Conservation (phyloP, 2,329 filamentous ascomycete species). For the Pseudogymnoascus sp. region DNA sequence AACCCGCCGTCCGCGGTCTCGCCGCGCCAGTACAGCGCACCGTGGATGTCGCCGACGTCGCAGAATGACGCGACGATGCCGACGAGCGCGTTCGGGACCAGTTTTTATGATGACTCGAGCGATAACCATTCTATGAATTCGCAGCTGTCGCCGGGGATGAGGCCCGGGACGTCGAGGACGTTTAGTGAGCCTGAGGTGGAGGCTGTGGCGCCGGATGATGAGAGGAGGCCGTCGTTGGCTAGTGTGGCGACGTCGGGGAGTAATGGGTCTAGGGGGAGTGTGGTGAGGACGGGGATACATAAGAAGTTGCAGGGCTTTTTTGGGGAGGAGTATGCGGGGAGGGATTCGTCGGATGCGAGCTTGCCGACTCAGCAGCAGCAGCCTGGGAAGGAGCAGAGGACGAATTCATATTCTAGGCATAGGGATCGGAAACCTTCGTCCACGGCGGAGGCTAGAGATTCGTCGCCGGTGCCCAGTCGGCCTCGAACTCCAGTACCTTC, state of each 20-base stretch:
- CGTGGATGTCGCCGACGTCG: conserved; percentile 42
- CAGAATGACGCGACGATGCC: conserved; percentile 23
- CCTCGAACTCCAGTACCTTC: conserved; percentile 79
- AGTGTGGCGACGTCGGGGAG: conserved; percentile 84
- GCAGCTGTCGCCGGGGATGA: conserved; percentile 60
- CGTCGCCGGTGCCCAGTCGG: conserved; percentile 66
- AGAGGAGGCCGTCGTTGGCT: conserved; percentile 76
- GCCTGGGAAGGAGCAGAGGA: conserved; percentile 50
- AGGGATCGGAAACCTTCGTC: conserved; percentile 77
- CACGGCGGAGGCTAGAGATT: conserved; percentile 61
- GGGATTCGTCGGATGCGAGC: conserved; percentile 66
- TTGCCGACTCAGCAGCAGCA: conserved; percentile 37
- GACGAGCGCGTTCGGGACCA: conserved; percentile 36
- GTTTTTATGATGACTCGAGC: conserved; percentile 62
- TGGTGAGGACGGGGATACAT: conserved; percentile 57
- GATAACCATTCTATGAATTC: conserved; percentile 58
- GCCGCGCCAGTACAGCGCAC: conserved; percentile 36
- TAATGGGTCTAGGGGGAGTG: conserved; percentile 66
- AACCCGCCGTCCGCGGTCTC: conserved; percentile 48
- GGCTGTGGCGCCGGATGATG: conserved; percentile 55
- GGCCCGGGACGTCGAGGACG: conserved; percentile 37
- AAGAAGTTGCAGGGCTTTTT: conserved; percentile 79
- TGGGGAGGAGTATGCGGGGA: conserved; percentile 73
- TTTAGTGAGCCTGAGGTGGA: conserved; percentile 54
- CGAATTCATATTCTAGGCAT: conserved; percentile 51